These are phyloP conservation scores for Gyromitra esculenta DNA, from an alignment of 2,329 filamentous ascomycete species.

Conservation along the genomic window DNA sequence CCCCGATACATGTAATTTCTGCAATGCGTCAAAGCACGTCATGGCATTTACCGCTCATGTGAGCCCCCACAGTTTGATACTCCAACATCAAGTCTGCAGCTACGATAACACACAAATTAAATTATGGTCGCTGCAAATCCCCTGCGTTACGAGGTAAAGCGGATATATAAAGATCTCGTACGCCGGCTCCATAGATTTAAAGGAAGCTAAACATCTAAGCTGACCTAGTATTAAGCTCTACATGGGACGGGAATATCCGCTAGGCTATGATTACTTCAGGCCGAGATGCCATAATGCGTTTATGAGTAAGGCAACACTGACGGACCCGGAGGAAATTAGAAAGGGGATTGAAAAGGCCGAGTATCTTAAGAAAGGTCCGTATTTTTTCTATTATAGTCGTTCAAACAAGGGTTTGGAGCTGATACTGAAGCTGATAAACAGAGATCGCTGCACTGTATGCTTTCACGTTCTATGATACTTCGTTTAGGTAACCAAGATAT, in stretches of 20 bases:
- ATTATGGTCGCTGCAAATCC: conserved; percentile 25
- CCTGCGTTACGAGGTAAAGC: conserved; percentile 48
- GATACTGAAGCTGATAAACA: conserved; percentile 5
- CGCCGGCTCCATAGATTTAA: conserved; percentile 76
- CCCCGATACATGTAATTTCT: conserved; percentile 1
- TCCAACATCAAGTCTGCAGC: background rate
- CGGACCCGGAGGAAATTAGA: conserved; percentile 77
- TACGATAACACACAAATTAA: background rate
- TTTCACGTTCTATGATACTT: conserved; percentile 13
- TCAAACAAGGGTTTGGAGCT: conserved; percentile 7
- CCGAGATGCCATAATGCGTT: conserved; percentile 86
- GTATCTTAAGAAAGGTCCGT: conserved; percentile 79
- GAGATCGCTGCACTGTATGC: conserved; percentile 93
- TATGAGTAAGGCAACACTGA: conserved; percentile 74
- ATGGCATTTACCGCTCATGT: conserved; percentile 4
- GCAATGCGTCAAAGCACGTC: conserved; percentile 20
- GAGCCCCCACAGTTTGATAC: background rate
- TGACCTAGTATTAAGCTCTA: conserved; percentile 65
- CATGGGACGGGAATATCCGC: conserved; percentile 85
- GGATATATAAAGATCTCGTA: conserved; percentile 53
- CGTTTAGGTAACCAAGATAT: conserved; percentile 49
- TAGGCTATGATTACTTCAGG: conserved; percentile 84
- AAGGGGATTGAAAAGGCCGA: conserved; percentile 80
- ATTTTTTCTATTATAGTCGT: background rate
- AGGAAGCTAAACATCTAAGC: conserved; percentile 63